A percentile compares a stretch with the other conserved stretches of the same genome.
phyloP scores from a whole-genome alignment of 129 eudicot species.

The Scalesia atractyloides region DNA sequence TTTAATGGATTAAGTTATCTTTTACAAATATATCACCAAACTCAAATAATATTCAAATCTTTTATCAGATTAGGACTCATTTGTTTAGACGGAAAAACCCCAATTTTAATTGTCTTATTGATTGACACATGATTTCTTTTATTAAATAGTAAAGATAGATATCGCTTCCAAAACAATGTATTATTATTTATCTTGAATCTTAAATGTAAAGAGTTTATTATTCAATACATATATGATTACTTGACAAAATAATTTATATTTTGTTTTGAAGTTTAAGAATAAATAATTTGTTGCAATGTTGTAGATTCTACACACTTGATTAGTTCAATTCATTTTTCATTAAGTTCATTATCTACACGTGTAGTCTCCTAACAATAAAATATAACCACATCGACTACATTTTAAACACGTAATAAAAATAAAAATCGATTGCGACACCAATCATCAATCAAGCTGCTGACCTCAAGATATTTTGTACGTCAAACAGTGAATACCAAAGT shows the following conservation, averaged over 20 bases:
- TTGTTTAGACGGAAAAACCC: too few relatives aligned
- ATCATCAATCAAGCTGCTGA: not conserved
- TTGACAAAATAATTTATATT: too few relatives aligned
- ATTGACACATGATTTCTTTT: too few relatives aligned
- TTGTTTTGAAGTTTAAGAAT: not conserved
- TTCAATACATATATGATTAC: not conserved
- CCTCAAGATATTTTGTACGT: not conserved
- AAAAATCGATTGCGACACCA: not conserved
- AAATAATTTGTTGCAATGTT: not conserved
- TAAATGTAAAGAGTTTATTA: too few relatives aligned
- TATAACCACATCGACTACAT: not conserved
- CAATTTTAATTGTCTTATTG: too few relatives aligned
- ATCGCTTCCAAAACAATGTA: too few relatives aligned
- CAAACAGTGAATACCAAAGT: constrained; percentile 26
- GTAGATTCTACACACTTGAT: not conserved
- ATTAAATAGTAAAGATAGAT: too few relatives aligned
- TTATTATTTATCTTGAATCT: not conserved
- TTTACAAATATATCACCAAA: too few relatives aligned
- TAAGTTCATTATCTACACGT: not conserved
- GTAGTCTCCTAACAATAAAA: not conserved
- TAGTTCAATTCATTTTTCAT: not conserved
- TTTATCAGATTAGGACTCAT: too few relatives aligned
- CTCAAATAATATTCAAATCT: too few relatives aligned
- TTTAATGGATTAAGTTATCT: too few relatives aligned
- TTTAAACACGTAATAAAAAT: not conserved